Base-by-base conservation (phyloP, 139 green algal species). In the Chlorella sp. region DNA sequence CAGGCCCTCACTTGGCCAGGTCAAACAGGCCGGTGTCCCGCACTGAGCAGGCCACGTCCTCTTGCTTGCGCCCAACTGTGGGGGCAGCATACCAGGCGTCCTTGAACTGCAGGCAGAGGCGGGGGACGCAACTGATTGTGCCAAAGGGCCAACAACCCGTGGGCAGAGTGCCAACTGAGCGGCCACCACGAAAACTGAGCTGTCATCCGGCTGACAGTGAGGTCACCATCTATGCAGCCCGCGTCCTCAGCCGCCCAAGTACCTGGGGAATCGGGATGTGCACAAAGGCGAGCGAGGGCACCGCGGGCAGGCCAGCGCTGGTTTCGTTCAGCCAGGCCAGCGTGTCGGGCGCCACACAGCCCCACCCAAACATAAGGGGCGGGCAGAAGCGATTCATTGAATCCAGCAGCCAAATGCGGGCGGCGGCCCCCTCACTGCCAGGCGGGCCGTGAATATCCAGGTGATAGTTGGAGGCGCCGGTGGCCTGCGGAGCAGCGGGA, bases 361-460 rank as follows among this genome's bases (percentile, higher is more conserved):
- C 89, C 89, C 78, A 87, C 38, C 82, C 86, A 57, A 30, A 57
- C 28, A 47, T 80, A 39, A 75, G 51, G 36, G 70, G 41, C n/a
- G 39, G 57, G 73, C 89, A 92, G 36, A 56, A 78, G 32, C 47
- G 32, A 57, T 83, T 62, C 73, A 64, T 51, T 5, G 71, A 86
- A 62, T 92, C 89, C 23, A 92, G 88, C 47, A 92, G 83, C 89
- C 89, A 92, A n/a, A 92, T 39, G n/a, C 89, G 86, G 23, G 82
- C 81, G 9, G 82, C 74, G 15, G 55, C 34, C 1, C 4, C 23
- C 3, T 56, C 47, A 56, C 21, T 60, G 51, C 51, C 51, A 12
- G 16, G 26, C 64, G 47, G 30, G 5, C 25, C 39, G n/a, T 81
- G 51, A 3, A 92, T 57, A 56, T 92, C 83, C n/a, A 92, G 69